Base-by-base conservation (phyloP, 495 filamentous ascomycete species). In the Podospora fimiseda region DNA sequence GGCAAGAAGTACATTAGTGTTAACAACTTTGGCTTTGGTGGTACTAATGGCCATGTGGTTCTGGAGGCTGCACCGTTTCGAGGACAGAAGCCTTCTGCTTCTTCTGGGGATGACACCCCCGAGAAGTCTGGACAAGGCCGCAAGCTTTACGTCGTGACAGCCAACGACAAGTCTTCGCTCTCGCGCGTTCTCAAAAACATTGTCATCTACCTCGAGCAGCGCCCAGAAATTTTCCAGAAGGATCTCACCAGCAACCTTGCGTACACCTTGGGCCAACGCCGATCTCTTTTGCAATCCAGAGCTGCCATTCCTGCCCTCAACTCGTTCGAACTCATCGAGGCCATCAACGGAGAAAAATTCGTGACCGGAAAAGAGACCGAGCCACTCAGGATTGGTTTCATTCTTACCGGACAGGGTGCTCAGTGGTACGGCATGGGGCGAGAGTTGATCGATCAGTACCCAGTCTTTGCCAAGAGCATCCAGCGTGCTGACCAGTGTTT, bases 1-100 rank as follows among this genome's bases (percentile, higher is more conserved):
- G 59, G 60, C 13, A 69, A 69, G 56, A 64, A 67, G 58, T 69
- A 68, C 52, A 63, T 67, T 48, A 69, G 64, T 41, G 67, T 74
- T 43, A 74, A 74, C 52, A 72, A 70, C 43, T 72, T 74, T 18
- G 70, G 70, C 2, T 74, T 67, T 53, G 69, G 70, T 39, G 81
- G 82, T 2, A 70, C 76, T 5, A 84, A 85, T 55, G 74, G 74
- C 2, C 80, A 85, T 48, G 70, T 67, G 3, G 72, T 85, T 24
- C 43, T 85, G 1, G 79, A 84, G 46, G 60, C 59, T 37, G 61
- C 65, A 11, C 63, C 63, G 2, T 56, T 60, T 47, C 58, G 54
- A 11, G 40, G 39, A 8, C 37, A 55, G 18, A 61, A 53, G 44
- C 19, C 57, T 38, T 18, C 30, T 1, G 37, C 46, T 22, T n/a